Base-by-base conservation (phyloP, 164 flowering plant genomes). In the Annona squamosa region DNA sequence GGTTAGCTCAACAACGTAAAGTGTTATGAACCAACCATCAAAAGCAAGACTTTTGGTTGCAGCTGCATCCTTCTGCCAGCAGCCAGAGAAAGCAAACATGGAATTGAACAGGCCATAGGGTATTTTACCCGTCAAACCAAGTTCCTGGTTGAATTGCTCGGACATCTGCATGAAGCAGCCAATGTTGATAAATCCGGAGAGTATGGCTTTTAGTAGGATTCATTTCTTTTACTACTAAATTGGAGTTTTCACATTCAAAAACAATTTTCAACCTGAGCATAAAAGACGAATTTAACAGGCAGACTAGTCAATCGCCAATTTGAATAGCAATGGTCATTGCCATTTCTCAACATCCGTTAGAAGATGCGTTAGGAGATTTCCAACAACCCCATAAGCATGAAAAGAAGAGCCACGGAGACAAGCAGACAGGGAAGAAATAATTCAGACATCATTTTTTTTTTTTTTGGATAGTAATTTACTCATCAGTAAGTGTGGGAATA, bases 51-150 rank as follows among this genome's bases (percentile, higher is more conserved):
- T 80, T 76, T 89, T 92, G 0, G 88, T 83, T 4, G 84, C 19
- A 41, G 86, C 69, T 19, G 93, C 92, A 80, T 94, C 98, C 69
- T 86, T 90, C 79, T 86, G 92, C 98, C 97, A 91, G 73, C 86
- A 77, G 5, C 87, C 87, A 45, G 76, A 87, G 79, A 88, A 88
- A 73, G 71, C 76, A 71, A 94, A 94, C 91, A 87, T 84, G 19
- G 88, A 43, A 77, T 91, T 92, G 77, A 92, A 94, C 2, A 73
- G 67, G 1, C 97, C 98, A 7, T 85, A 83, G 0, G 98, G 98
- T 52, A 92, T 90, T 84, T 91, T 91, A 4, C 97, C 95, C 0
- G 91, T 79, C 47, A 94, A 79, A 41, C 89, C 81, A 2, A 85
- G 76, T 19, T 87, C 91, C 75, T 84, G 88, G 74, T 94, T 94